Evolutionary conservation across 139 green algal genomes (phyloP).

Genomic region (Picochlorum sp.): DNA sequence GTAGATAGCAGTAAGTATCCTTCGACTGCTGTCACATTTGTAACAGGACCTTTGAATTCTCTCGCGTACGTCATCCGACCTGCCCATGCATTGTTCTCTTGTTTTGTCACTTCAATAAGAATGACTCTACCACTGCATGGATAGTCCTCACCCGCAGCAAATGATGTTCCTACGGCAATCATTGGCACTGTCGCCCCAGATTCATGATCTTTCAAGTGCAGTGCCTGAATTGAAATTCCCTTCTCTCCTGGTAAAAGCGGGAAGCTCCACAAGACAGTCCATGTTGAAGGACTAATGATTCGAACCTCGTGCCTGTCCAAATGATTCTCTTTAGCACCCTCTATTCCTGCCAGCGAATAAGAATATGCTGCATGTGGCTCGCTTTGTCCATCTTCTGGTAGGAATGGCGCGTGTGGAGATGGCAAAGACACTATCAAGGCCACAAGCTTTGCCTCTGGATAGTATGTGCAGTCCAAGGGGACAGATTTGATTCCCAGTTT

Average conservation of each 20-base stretch:
- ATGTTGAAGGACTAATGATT: conserved; percentile 34
- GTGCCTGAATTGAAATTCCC: conserved; percentile 30
- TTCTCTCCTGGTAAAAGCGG: conserved; percentile 50
- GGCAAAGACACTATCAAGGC: conserved; percentile 36
- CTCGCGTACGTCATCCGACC: conserved; percentile 15
- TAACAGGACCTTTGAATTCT: conserved; percentile 46
- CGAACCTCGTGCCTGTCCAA: conserved; percentile 37
- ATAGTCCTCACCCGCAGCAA: conserved; percentile 69
- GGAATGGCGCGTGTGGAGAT: conserved; percentile 24
- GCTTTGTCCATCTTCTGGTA: conserved; percentile 54
- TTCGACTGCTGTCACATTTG: conserved; percentile 30
- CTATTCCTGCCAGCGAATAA: conserved; percentile 21
- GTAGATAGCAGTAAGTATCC: conserved; percentile 51
- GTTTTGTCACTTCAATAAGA: conserved; percentile 48
- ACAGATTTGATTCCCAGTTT: conserved; percentile 54
- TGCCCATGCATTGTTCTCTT: conserved; percentile 1
- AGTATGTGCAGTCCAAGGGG: conserved; percentile 40
- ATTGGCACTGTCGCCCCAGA: conserved; percentile 39
- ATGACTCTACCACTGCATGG: conserved; percentile 66
- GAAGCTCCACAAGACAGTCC: conserved; percentile 27
- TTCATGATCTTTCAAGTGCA: conserved; percentile 38
- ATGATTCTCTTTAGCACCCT: conserved; percentile 4
- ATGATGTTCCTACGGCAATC: conserved; percentile 45
- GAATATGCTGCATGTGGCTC: conserved; percentile 40
- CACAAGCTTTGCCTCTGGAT: conserved; percentile 51